Base-by-base conservation (phyloP, 192 early-diverging fungal genomes). In the Rhizoclosmatium sp. region DNA sequence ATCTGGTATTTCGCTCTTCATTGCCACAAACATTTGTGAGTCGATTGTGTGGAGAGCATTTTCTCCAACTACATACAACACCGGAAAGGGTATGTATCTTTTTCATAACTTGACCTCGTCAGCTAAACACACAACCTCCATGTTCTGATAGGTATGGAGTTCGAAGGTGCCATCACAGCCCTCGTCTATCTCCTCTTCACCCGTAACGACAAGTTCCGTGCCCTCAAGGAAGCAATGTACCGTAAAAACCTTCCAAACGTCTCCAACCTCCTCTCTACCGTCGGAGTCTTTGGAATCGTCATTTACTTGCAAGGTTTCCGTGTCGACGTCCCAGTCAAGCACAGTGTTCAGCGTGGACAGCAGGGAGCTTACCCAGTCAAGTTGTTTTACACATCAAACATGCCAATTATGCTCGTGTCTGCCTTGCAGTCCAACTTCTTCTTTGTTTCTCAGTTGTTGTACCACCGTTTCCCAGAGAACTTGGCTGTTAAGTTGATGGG, bases 361-460 rank as follows among this genome's bases (percentile, higher is more conserved):
- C 95, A 95, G 80, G 97, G 97, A 41, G 91, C 96, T 74, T 99
- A 97, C 89, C 98, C 98, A 67, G 91, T 99, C 92, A 99, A 99
- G 92, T 89, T 99, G 59, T 99, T 99, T 87, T 99, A 99, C 91
- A 99, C 98, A 47, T 98, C 97, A 80, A 99, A 99, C 90, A 99
- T 99, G 98, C 96, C 98, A 65, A 98, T 99, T 82, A 99, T 99
- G 98, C 93, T 98, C 72, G 97, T 98, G 87, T 98, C 97, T 45
- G 96, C 98, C 54, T 87, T 99, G 75, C 93, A 95, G 49, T 97
- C 96, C 70, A 95, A 99, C 80, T 88, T 98, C 71, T 99, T 97
- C 85, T 94, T 99, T 89, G 95, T 99, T 85, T 98, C 96, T 40
- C 98, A 99, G 91, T 90, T 98, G 84, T 89, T 99, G 75, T 98